A percentile compares a stretch with the other conserved stretches of the same genome.
Evolutionary conservation across 768 basidiomycete genomes (phyloP).

Genomic region (Agrocybe chaxingu): DNA sequence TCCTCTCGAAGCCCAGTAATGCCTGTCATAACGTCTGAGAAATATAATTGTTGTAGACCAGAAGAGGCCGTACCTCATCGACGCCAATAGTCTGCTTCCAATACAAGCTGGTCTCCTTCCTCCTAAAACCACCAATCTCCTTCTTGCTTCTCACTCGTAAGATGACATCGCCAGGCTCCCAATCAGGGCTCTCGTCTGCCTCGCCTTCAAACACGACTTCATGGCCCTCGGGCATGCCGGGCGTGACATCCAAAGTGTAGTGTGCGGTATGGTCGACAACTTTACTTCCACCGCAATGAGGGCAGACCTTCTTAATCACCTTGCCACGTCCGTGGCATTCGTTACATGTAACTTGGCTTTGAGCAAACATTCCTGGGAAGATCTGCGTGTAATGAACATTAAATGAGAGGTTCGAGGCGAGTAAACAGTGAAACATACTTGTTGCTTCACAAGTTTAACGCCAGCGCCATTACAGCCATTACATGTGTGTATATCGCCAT

Average conservation of each 20-base stretch:
- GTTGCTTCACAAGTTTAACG: slow-evolving; percentile 82
- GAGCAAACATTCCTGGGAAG: slow-evolving; percentile 95
- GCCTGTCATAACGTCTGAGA: slow-evolving; percentile 49
- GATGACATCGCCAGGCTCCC: slow-evolving; percentile 93
- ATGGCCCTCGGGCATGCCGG: slow-evolving; percentile 90
- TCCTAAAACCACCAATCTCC: slow-evolving; percentile 75
- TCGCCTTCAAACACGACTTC: slow-evolving; percentile 96
- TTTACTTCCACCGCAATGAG: slow-evolving; percentile 80
- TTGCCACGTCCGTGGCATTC: slow-evolving; percentile 85
- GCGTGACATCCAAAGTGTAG: slow-evolving; percentile 81
- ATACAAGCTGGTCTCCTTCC: slow-evolving; percentile 89
- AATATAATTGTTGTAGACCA: neutral
- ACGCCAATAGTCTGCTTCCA: slow-evolving; percentile 90
- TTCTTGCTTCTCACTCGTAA: slow-evolving; percentile 79
- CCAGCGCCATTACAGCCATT: slow-evolving; percentile 81
- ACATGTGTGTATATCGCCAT: slow-evolving; percentile 86
- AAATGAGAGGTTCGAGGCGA: neutral
- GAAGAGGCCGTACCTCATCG: slow-evolving; percentile 64
- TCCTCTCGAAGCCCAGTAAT: slow-evolving; percentile 92
- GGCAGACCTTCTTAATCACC: slow-evolving; percentile 72
- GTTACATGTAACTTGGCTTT: slow-evolving; percentile 79
- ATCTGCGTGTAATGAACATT: slow-evolving; percentile 36
- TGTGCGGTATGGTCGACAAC: slow-evolving; percentile 77
- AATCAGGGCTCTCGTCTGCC: slow-evolving; percentile 93
- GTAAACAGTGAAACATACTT: slow-evolving; percentile 30